Evolutionary conservation across 192 early-diverging fungal genomes (phyloP), one percentile per base, ranked within the genome.

Genomic region (Phlyctochytrium bullatum): DNA sequence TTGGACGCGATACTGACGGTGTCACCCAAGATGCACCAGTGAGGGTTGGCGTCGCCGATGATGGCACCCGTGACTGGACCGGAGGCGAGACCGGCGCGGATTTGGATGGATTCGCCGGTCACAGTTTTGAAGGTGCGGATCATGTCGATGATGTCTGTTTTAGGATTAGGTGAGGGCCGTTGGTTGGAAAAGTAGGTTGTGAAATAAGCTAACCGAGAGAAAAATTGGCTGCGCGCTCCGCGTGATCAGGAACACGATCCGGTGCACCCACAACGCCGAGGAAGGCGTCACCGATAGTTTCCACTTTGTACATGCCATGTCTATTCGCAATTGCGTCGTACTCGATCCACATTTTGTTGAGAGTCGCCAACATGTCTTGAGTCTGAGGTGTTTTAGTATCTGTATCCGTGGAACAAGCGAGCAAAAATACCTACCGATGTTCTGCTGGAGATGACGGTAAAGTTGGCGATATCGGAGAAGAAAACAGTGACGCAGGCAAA

Each of bases 1-100:
- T 74, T 75, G 25, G 77, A 79, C 1, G 80, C 80, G 59, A 71
- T 76, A 25, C 61, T 77, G 33, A 75, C 76, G 30, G 80, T 81
- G 40, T 81, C 80, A 20, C 80, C 80, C 28, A 81, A 68, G 52
- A 81, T 51, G 56, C 76, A 78, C 63, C 70, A 81, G 59, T 75
- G 73, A 25, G 80, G 80, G 66, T 76, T 81, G 20, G 61, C 56
- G 12, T 75, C 74, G 3, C 80, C 80, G 6, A 81, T 62, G 17
- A 81, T 72, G 36, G 76, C 80, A 0, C 76, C 77, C 14, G 73
- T 78, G 12, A 81, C 68, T 23, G 80, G 80, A n/a, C 80, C 80
- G 53, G 76, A 64, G 36, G 78, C 68, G 23, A 81, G 59, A 60
- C 80, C 80, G 34, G 78, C 69, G 36, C 76, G 66, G 40, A 81